phyloP scores from a whole-genome alignment of 1,284 basidiomycete species.

The Ceratorhiza oryzae-sativae region DNA sequence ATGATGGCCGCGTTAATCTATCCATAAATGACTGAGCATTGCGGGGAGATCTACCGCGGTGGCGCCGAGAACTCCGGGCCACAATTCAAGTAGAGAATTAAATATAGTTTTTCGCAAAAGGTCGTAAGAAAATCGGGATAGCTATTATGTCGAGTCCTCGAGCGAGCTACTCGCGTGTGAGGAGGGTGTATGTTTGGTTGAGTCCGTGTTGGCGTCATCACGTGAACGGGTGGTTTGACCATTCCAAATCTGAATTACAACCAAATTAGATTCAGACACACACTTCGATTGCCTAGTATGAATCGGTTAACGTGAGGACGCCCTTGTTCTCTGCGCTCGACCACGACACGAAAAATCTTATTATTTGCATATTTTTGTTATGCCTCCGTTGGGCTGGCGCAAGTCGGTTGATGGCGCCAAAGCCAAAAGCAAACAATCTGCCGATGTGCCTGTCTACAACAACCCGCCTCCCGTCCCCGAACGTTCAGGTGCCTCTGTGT shows the following conservation, averaged over 20 bases:
- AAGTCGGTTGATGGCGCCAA: constrained; percentile 34
- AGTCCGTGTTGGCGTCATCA: background rate
- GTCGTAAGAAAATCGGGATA: background rate
- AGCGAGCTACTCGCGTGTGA: background rate
- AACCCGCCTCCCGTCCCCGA: constrained; percentile 18
- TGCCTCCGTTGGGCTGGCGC: constrained; percentile 35
- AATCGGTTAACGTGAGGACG: constrained; percentile 23
- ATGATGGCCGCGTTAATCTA: constrained; percentile 7
- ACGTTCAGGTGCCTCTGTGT: background rate
- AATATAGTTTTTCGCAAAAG: background rate
- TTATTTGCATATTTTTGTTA: constrained; percentile 26
- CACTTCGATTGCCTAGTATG: background rate
- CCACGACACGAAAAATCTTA: constrained; percentile 2
- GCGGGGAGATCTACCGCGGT: constrained; percentile 5
- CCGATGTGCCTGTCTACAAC: background rate
- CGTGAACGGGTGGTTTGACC: background rate
- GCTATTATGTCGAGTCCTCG: background rate
- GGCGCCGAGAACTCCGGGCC: background rate
- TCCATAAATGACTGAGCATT: constrained; percentile 14
- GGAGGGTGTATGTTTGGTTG: background rate
- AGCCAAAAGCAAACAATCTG: constrained; percentile 12
- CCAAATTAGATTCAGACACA: constrained; percentile 14
- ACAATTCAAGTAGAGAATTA: background rate
- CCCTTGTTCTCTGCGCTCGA: background rate
- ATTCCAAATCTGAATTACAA: constrained; percentile 1